phyloP scores from a whole-genome alignment of 108 stramenopile genomes.

The Schizochytrium sp. region DNA sequence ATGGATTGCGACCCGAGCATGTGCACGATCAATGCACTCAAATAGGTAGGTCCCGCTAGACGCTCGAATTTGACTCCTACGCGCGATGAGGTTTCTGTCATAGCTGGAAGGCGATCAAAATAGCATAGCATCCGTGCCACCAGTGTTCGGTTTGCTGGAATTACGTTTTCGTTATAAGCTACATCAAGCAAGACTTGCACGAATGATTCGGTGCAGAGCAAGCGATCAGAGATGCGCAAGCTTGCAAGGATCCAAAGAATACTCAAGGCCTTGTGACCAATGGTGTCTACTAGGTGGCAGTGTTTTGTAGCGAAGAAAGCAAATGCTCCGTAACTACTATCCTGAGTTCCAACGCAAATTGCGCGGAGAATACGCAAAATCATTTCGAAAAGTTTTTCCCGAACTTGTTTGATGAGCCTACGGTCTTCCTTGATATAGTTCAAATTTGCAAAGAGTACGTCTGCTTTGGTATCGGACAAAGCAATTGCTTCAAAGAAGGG shows the following conservation, averaged over 20 bases:
- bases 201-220: conserved; percentile 5
- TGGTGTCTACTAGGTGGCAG: conserved; percentile 25
- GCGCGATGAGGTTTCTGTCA: conserved; percentile 13
- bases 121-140: conserved; percentile 58
- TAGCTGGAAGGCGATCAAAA: conserved; percentile 35
- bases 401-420: neutral
- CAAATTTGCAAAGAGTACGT: conserved; percentile 8
- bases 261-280: conserved; percentile 36
- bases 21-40: conserved; percentile 26
- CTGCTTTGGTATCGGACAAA: conserved; percentile 14
- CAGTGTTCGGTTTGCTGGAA: neutral
- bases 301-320: neutral
- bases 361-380: conserved; percentile 1
- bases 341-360: conserved; percentile 22
- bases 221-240: conserved; percentile 48
- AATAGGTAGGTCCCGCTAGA: neutral
- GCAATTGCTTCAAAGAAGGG: conserved; percentile 1
- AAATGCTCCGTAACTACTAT: neutral
- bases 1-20: neutral
- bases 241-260: conserved; percentile 38
- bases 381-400: neutral
- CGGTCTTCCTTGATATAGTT: conserved; percentile 25
- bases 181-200: conserved; percentile 17
- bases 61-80: neutral
- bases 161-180: conserved; percentile 37